Evolutionary conservation across 352 stramenopile genomes (phyloP).

Genomic region (Globisporangium polare): DNA sequence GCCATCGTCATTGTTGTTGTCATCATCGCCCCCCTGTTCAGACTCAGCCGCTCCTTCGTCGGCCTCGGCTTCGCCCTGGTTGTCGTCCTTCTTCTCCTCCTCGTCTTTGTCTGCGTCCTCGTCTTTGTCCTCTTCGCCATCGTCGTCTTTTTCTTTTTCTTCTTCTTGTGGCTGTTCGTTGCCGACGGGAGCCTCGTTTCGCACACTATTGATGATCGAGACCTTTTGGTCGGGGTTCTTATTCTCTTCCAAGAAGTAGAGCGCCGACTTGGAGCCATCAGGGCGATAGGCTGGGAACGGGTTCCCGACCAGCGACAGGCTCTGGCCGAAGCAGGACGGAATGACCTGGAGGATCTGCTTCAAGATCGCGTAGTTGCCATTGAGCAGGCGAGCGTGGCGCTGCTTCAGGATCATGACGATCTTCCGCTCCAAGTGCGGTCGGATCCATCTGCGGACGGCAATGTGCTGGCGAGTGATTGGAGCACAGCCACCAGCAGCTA

Average conservation of each 20-base stretch:
- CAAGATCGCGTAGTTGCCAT: conserved; percentile 32
- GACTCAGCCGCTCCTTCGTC: background rate
- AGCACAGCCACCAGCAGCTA: conserved; percentile 1
- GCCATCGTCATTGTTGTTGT: background rate
- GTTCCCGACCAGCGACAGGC: conserved; percentile 26
- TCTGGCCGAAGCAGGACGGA: conserved; percentile 16
- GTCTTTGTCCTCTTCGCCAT: conserved; percentile 12
- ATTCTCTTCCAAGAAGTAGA: conserved; percentile 44
- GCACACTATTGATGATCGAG: background rate
- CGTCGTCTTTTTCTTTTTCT: background rate
- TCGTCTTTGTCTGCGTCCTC: conserved; percentile 7
- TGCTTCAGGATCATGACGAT: conserved; percentile 41
- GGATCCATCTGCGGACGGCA: conserved; percentile 43
- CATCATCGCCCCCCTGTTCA: conserved; percentile 4
- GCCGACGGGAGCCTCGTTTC: background rate
- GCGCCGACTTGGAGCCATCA: conserved; percentile 20
- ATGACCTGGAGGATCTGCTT: conserved; percentile 20
- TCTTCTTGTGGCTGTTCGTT: conserved; percentile 7
- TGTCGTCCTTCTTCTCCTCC: conserved; percentile 4
- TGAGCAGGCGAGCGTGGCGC: conserved; percentile 39
- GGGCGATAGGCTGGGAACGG: conserved; percentile 33
- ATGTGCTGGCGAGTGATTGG: conserved; percentile 42
- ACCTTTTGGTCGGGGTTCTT: conserved; percentile 4
- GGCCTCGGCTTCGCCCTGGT: background rate
- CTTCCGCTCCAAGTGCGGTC: conserved; percentile 35